These are phyloP conservation scores for Phlebiopsis flavidoalba DNA, from an alignment of 768 basidiomycete genomes.

Conservation along the genomic window DNA sequence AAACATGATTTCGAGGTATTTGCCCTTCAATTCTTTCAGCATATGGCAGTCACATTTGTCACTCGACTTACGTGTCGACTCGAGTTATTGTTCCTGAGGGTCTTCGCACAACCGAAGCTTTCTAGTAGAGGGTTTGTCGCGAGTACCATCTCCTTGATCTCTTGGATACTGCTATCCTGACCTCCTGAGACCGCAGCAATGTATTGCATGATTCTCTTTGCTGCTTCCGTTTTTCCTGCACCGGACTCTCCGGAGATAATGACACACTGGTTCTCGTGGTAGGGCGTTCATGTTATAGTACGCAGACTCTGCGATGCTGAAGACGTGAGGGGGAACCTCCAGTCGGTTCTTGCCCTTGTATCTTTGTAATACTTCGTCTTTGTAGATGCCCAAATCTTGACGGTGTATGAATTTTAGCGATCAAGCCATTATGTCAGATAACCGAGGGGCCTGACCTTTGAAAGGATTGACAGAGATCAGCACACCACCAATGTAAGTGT, in stretches of 20 bases:
- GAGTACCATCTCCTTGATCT: constrained; percentile 99
- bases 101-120: constrained; percentile 99
- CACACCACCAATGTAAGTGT: constrained; percentile 98
- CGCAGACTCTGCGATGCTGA: constrained; percentile 91
- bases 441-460: constrained; percentile 49
- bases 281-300: constrained; percentile 99
- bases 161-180: constrained; percentile 86
- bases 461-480: constrained; percentile 99
- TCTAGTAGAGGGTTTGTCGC: constrained; percentile 97
- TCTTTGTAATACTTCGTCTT: constrained; percentile 75
- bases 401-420: constrained; percentile 4
- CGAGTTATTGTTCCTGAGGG: constrained; percentile 96
- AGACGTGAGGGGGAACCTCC: constrained; percentile 97
- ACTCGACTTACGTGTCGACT: constrained; percentile 81
- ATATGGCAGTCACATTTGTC: not conserved
- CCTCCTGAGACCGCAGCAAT: constrained; percentile 95
- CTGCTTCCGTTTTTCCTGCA: constrained; percentile 98
- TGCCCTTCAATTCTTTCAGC: constrained; percentile 56
- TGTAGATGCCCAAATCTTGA: constrained; percentile 94
- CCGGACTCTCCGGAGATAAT: constrained; percentile 99
- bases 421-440: not conserved
- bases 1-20: constrained; percentile 99
- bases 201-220: constrained; percentile 99
- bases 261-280: constrained; percentile 99
- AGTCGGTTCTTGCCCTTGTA: constrained; percentile 97